A percentile compares a stretch with the other conserved stretches of the same genome.
Conservation (phyloP, 2,329 filamentous ascomycete species). For the Aspergillus sp. region DNA sequence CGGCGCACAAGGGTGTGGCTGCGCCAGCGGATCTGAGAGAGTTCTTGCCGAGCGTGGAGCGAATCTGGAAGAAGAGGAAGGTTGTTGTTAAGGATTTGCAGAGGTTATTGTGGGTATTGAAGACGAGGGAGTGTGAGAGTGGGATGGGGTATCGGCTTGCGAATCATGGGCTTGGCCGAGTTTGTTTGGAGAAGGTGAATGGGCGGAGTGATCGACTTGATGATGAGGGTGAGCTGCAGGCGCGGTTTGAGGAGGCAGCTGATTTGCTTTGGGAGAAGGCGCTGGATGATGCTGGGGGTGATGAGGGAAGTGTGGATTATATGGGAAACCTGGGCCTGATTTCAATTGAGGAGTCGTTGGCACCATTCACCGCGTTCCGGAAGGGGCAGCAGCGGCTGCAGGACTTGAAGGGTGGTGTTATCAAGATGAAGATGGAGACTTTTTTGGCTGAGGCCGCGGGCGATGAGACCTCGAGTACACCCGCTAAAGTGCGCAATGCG, state of each 20-base stretch:
- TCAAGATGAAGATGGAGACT: constrained; percentile 38
- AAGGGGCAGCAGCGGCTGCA: constrained; percentile 43
- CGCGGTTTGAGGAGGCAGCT: constrained; percentile 51
- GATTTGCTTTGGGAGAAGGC: constrained; percentile 48
- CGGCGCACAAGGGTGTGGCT: constrained; percentile 65
- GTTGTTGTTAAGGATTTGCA: constrained; percentile 67
- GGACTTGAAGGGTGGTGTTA: constrained; percentile 40
- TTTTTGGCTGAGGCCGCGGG: constrained; percentile 22
- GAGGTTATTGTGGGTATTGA: constrained; percentile 64
- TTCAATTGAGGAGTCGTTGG: constrained; percentile 38
- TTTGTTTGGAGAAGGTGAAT: constrained; percentile 36
- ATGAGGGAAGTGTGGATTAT: constrained; percentile 36
- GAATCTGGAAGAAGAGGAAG: constrained; percentile 70
- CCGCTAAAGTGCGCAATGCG: constrained; percentile 27
- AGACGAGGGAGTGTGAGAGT: constrained; percentile 34
- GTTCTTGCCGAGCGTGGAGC: constrained; percentile 63
- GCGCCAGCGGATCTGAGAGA: constrained; percentile 64
- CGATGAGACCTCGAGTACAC: constrained; percentile 13
- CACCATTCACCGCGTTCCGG: constrained; percentile 34
- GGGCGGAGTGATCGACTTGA: constrained; percentile 17
- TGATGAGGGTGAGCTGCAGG: constrained; percentile 52
- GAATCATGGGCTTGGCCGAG: constrained; percentile 41
- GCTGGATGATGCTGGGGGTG: constrained; percentile 30
- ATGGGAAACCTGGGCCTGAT: constrained; percentile 33
- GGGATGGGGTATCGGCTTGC: constrained; percentile 37